These are phyloP conservation scores for Triticum timopheevii DNA, from an alignment of 176 grass and related monocot genomes.

Conservation along the genomic window DNA sequence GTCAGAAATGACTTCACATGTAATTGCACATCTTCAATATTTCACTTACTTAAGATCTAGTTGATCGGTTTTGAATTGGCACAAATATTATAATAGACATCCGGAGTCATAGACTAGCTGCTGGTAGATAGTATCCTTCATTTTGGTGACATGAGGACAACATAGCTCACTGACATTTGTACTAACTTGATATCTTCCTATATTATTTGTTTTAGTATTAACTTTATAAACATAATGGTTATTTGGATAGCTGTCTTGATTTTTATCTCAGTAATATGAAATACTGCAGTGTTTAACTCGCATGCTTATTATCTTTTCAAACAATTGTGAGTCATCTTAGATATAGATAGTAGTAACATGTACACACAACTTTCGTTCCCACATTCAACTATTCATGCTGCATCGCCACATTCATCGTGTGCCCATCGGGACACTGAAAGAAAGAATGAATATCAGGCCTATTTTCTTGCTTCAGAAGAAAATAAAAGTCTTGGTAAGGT, in stretches of 20 bases:
- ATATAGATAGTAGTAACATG: background rate
- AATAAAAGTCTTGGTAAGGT: background rate
- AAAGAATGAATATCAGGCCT: background rate
- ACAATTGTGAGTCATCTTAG: background rate
- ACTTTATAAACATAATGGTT: background rate
- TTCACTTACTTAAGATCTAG: background rate
- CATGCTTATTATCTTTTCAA: background rate
- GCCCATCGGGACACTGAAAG: background rate
- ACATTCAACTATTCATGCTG: background rate
- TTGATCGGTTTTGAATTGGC: background rate
- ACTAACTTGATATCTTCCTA: background rate
- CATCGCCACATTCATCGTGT: background rate
- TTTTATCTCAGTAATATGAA: too few relatives aligned
- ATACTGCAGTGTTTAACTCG: background rate
- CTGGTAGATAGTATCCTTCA: background rate
- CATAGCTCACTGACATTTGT: too few relatives aligned
- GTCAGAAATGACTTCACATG: background rate
- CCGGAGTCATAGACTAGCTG: background rate
- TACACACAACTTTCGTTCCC: background rate
- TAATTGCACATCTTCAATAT: constrained; percentile 4
- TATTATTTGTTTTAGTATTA: background rate
- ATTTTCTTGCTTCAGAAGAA: background rate
- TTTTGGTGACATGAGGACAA: too few relatives aligned
- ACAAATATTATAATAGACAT: background rate
- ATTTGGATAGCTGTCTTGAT: too few relatives aligned